Base-by-base conservation (phyloP, 2,329 filamentous ascomycete genomes). In the Pestalotiopsis sp. region DNA sequence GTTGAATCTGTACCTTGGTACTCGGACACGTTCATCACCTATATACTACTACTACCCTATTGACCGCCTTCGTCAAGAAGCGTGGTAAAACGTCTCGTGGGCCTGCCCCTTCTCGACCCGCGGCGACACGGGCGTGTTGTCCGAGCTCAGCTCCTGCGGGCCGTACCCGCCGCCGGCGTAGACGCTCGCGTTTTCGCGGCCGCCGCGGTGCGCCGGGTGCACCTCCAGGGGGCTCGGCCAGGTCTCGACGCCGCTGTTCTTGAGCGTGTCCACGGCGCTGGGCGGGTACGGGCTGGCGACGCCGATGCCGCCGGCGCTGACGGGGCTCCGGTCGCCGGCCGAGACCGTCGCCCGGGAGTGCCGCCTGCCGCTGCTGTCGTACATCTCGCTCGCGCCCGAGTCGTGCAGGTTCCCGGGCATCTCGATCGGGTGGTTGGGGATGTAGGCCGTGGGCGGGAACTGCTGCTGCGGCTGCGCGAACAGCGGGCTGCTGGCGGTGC, bases 341-440 rank as follows among this genome's bases (percentile, higher is more conserved):
- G 57, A 27, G 7, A 36, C 31, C 3, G 23, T 23, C 7, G 49
- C 20, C 38, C 9, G 11, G 11, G 61, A 52, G 20, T 45, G 61
- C 20, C n/a, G 58, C 56, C 12, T 13, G 20, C 31, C 64, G 17
- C n/a, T 31, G 13, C 36, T n/a, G 31, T 39, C 23, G 56, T 66
- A 60, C 23, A 66, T 66, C 38, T 56, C 45, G 14, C 49, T 57
- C 4, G 27, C 63, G 27, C 49, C 63, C 4, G 63, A 36, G 13
- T 49, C 57, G 38, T 56, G 31, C 7, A 57, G 20, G 13, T 27
- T 49, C 6, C 39, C 66, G 31, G 64, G 64, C 67, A 66, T 62
- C 66, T 67, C 66, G 12, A 63, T 17, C 7, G 66, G 66, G 58
- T 62, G 41, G 23, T 56, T 23, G 17, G 66, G 66, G 14, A 67